Evolutionary conservation across 768 basidiomycete genomes (phyloP), one percentile per base, ranked within the genome.

Genomic region (Pulveroboletus sp.): DNA sequence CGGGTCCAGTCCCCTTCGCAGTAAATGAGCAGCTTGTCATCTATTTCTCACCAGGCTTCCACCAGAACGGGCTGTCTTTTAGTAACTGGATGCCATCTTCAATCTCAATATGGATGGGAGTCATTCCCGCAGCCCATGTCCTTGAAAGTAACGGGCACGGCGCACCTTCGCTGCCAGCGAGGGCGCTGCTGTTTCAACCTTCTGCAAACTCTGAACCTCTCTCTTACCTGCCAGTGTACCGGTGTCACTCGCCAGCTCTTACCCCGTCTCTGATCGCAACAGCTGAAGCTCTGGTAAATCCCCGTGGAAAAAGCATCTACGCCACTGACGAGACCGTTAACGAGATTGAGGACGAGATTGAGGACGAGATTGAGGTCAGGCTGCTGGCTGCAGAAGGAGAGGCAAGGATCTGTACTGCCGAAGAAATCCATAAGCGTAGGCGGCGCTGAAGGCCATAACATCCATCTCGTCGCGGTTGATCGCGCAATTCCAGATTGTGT

Each of bases 291-390:
- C 59, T 79, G 22, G 77, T 80, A 4, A 63, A 73, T 55, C 73
- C 75, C 23, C 70, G 69, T 16, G 77, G 76, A 27, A 77, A 73
- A 61, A 78, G 77, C 5, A 74, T 79, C 26, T 79, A 79, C 45
- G 78, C 78, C 11, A 79, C 78, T 9, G 78, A 80, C 52, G 77
- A 80, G 54, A 67, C 74, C 16, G 72, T 75, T 17, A 68, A 75
- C 20, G 70, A 58, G 11, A 73, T 77, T 35, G 69, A 68, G 29
- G 68, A 80, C 52, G 77, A 80, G 54, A 67, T 73, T 14, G 72
- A 74, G n/a, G 69, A 75, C 20, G 70, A 58, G 11, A 73, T 77
- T 35, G 69, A 68, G 29, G 68, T 63, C 3, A 64, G 72, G 22
- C 59, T 79, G 8, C 57, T 66, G n/a, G 65, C 68, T 43, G 72